A percentile compares a stretch with the other conserved stretches of the same genome.
Evolutionary conservation across 2,329 filamentous ascomycete genomes (phyloP).

Genomic region (Colletotrichum acutatum): DNA sequence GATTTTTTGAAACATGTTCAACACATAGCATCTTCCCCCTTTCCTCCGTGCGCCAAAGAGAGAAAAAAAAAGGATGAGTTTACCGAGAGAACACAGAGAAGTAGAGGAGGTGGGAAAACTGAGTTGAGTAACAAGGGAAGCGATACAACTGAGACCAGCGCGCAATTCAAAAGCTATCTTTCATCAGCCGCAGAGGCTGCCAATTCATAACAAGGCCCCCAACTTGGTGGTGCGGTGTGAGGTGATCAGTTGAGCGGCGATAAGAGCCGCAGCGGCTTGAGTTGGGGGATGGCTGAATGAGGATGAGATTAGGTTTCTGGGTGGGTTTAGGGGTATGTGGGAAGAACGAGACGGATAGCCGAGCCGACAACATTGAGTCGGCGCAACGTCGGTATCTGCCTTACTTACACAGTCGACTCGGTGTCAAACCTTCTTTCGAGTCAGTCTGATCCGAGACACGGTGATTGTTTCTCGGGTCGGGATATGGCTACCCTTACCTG

Average conservation of each 20-base stretch:
- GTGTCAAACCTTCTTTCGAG: neutral
- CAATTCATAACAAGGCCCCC: neutral
- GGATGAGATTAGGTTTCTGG: neutral
- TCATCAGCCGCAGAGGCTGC: slow-evolving; percentile 3
- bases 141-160: slow-evolving; percentile 13
- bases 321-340: neutral
- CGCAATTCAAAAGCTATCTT: slow-evolving; percentile 15
- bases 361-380: neutral
- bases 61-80: neutral
- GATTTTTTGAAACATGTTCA: slow-evolving; percentile 25
- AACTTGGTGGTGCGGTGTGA: neutral
- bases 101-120: neutral
- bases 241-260: neutral
- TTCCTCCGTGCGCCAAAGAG: neutral
- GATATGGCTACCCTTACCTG: neutral
- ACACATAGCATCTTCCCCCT: neutral
- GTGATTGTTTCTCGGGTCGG: neutral
- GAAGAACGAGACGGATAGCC: neutral
- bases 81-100: neutral
- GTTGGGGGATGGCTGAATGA: neutral
- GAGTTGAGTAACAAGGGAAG: neutral
- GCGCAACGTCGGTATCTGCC: neutral
- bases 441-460: neutral
- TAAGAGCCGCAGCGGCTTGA: neutral
- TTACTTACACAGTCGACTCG: too few relatives aligned